These are phyloP conservation scores for Mortierella sp. DNA, from an alignment of 371 early-diverging fungal genomes.

Conservation along the genomic window DNA sequence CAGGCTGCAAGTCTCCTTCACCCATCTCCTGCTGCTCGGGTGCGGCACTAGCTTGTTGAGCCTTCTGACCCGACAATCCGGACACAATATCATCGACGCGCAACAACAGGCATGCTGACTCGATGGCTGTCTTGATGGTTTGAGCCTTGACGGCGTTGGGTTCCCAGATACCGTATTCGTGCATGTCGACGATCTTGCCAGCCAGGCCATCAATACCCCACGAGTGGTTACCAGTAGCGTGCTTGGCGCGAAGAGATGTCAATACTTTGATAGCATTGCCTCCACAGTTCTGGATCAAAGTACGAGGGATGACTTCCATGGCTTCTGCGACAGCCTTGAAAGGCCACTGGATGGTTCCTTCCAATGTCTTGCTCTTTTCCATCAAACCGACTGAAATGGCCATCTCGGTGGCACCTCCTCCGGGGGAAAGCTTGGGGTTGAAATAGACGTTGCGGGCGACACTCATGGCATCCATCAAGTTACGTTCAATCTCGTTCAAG, in stretches of 20 bases:
- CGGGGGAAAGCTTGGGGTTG: constrained; percentile 93
- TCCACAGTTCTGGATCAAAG: constrained; percentile 98
- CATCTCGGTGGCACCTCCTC: constrained; percentile 99
- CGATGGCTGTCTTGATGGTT: constrained; percentile 99
- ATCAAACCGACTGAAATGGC: constrained; percentile 91
- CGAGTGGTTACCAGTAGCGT: constrained; percentile 85
- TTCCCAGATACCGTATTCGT: constrained; percentile 98
- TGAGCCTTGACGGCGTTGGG: constrained; percentile 99
- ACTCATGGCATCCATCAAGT: constrained; percentile 99
- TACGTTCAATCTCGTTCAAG: constrained; percentile 99
- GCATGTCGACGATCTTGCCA: constrained; percentile 97
- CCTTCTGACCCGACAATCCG: constrained; percentile 73
- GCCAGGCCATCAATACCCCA: constrained; percentile 98
- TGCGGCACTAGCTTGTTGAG: constrained; percentile 51
- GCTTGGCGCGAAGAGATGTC: constrained; percentile 95
- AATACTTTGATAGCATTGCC: constrained; percentile 96
- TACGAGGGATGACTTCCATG: constrained; percentile 98
- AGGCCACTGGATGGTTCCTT: constrained; percentile 96
- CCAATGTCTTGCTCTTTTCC: constrained; percentile 90
- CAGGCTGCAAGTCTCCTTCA: constrained; percentile 53
- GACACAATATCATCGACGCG: constrained; percentile 99
- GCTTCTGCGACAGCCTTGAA: constrained; percentile 96
- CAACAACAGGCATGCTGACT: constrained; percentile 93
- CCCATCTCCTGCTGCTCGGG: constrained; percentile 54
- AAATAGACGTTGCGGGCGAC: constrained; percentile 99